Evolutionary conservation across 2,329 filamentous ascomycete genomes (phyloP).

Genomic region (Arthrobotrys pseudoclavata): DNA sequence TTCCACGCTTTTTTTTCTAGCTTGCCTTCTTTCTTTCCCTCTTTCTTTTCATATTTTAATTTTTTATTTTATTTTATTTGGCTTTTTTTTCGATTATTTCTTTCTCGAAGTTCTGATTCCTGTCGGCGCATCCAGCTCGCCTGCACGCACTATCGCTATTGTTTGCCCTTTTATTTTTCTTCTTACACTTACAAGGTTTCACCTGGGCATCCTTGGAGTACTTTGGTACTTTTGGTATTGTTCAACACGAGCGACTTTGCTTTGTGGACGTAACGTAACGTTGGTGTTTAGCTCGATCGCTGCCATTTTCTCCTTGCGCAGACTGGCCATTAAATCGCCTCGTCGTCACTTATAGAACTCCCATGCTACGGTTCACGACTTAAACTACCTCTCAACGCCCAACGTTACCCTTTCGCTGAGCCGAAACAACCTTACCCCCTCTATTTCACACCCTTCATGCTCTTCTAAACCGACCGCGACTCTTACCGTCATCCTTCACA

Average conservation of each 20-base stretch:
- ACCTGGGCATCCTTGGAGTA: neutral
- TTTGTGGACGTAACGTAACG: neutral
- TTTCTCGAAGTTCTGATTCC: neutral
- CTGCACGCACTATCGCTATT: conserved; percentile 1
- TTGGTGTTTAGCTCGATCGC: conserved; percentile 12
- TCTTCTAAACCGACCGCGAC: conserved; percentile 4
- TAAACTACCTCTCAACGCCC: neutral
- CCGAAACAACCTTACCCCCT: neutral
- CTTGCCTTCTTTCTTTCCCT: neutral
- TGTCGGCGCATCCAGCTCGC: conserved; percentile 51
- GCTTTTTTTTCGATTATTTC: neutral
- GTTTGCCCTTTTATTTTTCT: conserved; percentile 20
- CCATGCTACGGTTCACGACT: conserved; percentile 38
- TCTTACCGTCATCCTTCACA: conserved; percentile 6
- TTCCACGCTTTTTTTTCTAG: conserved; percentile 8
- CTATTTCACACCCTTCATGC: conserved; percentile 3
- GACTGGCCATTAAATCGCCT: conserved; percentile 9
- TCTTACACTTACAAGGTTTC: neutral
- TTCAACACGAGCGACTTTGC: neutral
- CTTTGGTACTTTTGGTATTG: neutral
- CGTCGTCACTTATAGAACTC: conserved; percentile 15
- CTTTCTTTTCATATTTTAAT: neutral
- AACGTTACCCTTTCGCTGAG: neutral
- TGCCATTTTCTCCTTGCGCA: neutral
- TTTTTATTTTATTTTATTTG: conserved; percentile 1